These are phyloP conservation scores for Pythium periplocum DNA, from an alignment of 352 stramenopile species.

Conservation along the genomic window DNA sequence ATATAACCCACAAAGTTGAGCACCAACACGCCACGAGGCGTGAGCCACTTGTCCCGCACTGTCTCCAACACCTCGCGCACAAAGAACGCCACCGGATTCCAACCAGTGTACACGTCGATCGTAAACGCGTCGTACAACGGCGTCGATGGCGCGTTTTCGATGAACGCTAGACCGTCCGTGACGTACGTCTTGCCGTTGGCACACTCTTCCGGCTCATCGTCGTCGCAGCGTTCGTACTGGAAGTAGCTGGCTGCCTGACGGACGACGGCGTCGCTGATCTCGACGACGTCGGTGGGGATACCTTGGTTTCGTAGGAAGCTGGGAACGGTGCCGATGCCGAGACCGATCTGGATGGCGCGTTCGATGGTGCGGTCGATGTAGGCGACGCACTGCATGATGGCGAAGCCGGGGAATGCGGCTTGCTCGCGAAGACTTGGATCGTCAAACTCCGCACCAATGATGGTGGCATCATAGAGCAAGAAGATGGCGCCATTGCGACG, in stretches of 20 bases:
- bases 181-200: slow-evolving; percentile 48
- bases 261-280: slow-evolving; percentile 68
- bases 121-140: slow-evolving; percentile 52
- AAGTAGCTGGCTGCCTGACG: slow-evolving; percentile 62
- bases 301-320: slow-evolving; percentile 52
- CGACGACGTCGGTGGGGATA: slow-evolving; percentile 70
- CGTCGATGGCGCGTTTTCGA: slow-evolving; percentile 29
- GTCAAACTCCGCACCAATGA: slow-evolving; percentile 77
- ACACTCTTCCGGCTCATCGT: slow-evolving; percentile 34
- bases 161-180: slow-evolving; percentile 60
- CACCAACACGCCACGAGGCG: slow-evolving; percentile 48
- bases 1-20: slow-evolving; percentile 78
- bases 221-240: slow-evolving; percentile 57
- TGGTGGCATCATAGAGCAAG: slow-evolving; percentile 69
- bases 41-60: slow-evolving; percentile 51
- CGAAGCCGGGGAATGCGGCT: slow-evolving; percentile 71
- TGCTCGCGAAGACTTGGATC: slow-evolving; percentile 49
- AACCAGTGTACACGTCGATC: slow-evolving; percentile 65
- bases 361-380: slow-evolving; percentile 45
- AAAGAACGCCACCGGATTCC: slow-evolving; percentile 71
- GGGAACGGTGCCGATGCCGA: slow-evolving; percentile 68
- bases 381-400: slow-evolving; percentile 69
- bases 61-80: slow-evolving; percentile 47
- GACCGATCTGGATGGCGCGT: slow-evolving; percentile 51
- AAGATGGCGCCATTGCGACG: slow-evolving; percentile 45